Conservation (phyloP, 2,329 filamentous ascomycete species). For the Lasiodiplodia gonubiensis region DNA sequence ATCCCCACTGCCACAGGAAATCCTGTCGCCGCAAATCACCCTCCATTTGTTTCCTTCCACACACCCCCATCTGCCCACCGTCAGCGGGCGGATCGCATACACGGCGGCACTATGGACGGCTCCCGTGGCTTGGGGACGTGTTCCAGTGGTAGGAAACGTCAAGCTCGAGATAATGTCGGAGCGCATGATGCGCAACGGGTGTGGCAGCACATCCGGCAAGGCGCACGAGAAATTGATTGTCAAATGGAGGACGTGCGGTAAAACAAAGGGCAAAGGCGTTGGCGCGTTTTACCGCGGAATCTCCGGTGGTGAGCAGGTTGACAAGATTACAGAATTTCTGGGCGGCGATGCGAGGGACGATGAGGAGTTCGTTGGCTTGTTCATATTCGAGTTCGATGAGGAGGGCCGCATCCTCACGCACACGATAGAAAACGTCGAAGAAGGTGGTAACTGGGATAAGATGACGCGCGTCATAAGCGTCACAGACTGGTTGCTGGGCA, state of each 20-base stretch:
- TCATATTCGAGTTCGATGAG: constrained; percentile 93
- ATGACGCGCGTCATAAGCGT: constrained; percentile 86
- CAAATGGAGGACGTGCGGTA: constrained; percentile 78
- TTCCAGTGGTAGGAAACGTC: constrained; percentile 90
- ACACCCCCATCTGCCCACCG: constrained; percentile 87
- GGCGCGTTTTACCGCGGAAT: constrained; percentile 52
- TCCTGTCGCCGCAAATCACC: constrained; percentile 66
- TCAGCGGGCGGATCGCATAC: constrained; percentile 88
- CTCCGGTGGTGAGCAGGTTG: constrained; percentile 53
- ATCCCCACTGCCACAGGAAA: constrained; percentile 65
- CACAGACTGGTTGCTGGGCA: constrained; percentile 92
- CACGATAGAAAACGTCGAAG: constrained; percentile 91
- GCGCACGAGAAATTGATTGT: constrained; percentile 83
- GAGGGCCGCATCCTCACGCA: constrained; percentile 84
- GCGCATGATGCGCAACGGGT: constrained; percentile 73
- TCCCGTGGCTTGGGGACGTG: constrained; percentile 91
- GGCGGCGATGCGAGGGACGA: constrained; percentile 54
- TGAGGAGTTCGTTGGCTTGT: constrained; percentile 86
- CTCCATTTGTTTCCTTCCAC: constrained; percentile 73
- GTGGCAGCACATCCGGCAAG: constrained; percentile 44
- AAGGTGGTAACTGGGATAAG: constrained; percentile 80
- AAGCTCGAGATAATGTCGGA: constrained; percentile 86
- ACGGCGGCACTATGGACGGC: constrained; percentile 94
- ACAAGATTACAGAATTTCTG: constrained; percentile 62
- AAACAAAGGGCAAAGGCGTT: constrained; percentile 53